These are phyloP conservation scores for Candida broadrunensis DNA, from an alignment of 805 yeast genomes.

Conservation along the genomic window DNA sequence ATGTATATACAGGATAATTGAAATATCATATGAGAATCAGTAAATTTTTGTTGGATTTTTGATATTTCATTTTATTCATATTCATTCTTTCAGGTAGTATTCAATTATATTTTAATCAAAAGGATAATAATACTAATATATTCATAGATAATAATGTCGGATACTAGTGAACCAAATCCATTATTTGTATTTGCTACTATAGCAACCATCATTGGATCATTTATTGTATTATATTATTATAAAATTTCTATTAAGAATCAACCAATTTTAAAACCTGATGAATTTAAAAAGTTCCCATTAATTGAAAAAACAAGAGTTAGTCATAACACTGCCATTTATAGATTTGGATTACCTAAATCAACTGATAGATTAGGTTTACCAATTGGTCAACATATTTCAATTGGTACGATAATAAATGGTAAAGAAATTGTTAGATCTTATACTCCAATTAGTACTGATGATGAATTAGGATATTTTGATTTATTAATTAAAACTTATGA, in stretches of 20 bases:
- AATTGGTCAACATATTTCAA: constrained; percentile 89
- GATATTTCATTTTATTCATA: too few species aligned
- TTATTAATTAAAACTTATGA: constrained; percentile 83
- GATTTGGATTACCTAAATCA: constrained; percentile 77
- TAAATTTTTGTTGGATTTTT: too few species aligned
- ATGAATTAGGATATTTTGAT: constrained; percentile 78
- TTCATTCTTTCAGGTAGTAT: too few species aligned
- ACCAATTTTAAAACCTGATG: constrained; percentile 60
- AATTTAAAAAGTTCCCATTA: constrained; percentile 76
- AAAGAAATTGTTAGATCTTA: constrained; percentile 83
- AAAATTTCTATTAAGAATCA: constrained; percentile 34
- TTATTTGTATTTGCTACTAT: constrained; percentile 38
- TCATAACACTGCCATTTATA: constrained; percentile 79
- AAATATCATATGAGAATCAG: too few species aligned
- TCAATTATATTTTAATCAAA: too few species aligned
- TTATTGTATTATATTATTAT: constrained; percentile 30
- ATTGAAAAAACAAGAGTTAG: constrained; percentile 71
- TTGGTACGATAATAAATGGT: constrained; percentile 71
- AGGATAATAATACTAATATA: too few species aligned
- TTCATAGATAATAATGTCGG: constrained; percentile 1
- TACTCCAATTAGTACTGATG: constrained; percentile 85
- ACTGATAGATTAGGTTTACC: constrained; percentile 82
- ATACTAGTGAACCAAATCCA: constrained; percentile 34
- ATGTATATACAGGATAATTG: too few species aligned
- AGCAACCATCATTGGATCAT: constrained; percentile 31